Conservation (phyloP, 2,329 filamentous ascomycete species). For the Microdochium nivale region DNA sequence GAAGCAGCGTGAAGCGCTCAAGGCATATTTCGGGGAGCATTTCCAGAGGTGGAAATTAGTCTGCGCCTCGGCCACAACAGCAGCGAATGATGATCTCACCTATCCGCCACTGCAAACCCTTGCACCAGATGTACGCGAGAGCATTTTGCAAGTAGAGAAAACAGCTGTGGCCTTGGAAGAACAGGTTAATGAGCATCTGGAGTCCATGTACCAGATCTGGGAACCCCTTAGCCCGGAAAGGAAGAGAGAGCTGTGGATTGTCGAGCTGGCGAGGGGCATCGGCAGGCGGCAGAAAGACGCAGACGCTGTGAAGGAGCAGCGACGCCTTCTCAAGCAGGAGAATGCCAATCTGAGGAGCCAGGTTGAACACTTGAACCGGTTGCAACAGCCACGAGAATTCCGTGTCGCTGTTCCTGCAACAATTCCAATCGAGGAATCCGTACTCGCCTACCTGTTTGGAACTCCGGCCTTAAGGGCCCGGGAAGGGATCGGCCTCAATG, state of each 20-base stretch:
- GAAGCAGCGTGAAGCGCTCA: constrained; percentile 65
- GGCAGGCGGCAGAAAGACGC: constrained; percentile 47
- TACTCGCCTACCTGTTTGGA: constrained; percentile 34
- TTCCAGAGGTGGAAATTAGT: constrained; percentile 57
- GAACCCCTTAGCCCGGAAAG: constrained; percentile 48
- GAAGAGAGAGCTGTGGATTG: constrained; percentile 49
- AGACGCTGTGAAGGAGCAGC: constrained; percentile 39
- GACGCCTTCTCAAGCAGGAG: constrained; percentile 46
- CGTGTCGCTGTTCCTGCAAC: constrained; percentile 42
- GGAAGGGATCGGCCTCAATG: constrained; percentile 30
- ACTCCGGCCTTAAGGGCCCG: background rate
- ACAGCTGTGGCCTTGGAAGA: constrained; percentile 54
- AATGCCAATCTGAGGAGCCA: constrained; percentile 47
- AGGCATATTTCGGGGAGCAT: constrained; percentile 56
- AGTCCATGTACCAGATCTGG: constrained; percentile 74
- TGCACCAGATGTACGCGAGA: constrained; percentile 32
- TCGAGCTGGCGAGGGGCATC: constrained; percentile 53
- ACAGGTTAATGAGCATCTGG: constrained; percentile 64
- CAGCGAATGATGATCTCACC: constrained; percentile 39
- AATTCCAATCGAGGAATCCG: constrained; percentile 39
- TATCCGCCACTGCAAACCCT: constrained; percentile 34
- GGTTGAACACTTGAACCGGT: constrained; percentile 47
- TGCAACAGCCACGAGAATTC: constrained; percentile 53
- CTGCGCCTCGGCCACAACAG: constrained; percentile 40
- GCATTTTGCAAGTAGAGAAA: constrained; percentile 38